Base-by-base conservation (phyloP, 169 alveolate genomes). In the Plasmodium gallinaceum region DNA sequence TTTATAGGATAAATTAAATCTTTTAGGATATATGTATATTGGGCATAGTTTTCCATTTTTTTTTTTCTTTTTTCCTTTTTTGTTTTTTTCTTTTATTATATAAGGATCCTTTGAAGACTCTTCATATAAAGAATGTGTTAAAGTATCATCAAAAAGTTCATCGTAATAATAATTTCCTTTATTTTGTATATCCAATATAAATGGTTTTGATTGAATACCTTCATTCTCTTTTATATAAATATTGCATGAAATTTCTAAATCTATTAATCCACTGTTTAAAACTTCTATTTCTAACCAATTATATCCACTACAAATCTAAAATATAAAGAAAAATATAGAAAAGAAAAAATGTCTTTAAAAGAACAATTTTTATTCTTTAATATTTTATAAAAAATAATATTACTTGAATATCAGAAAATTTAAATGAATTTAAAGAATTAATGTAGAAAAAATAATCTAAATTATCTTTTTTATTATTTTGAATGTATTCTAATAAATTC, bases 341-440 rank as follows among this genome's bases (percentile, higher is more conserved):
- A 14, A 14, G 20, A 9, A 16, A 5, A 52, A 32, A 32, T 32
- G 4, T 32, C 39, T 32, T 4, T 2, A 32, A 26, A 45, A 62
- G n/a, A 75, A 51, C n/a, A 20, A 26, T 58, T 16, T 0, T 18
- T 6, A 20, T 16, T n/a, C n/a, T n/a, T n/a, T 3, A 14, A 52
- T 12, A 71, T n/a, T 2, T 6, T 32, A 12, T 51, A 14, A 14
- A 37, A 51, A 80, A 18, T 8, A 22, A 22, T 20, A 24, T 46
- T 80, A 80, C 90, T 72, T 80, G 90, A 48, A 80, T 16, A 32
- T 80, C 90, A 16, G 80, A 54, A 80, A 66, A 80, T 7, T 58
- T 80, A 52, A 43, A 51, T n/a, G 90, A 52, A 60, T 80, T 57
- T 32, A 66, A 66, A 16, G 65, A 37, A 62, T 43, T 80, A 52